These are phyloP conservation scores for Nyssa sinensis DNA, from an alignment of 148 eudicot genomes.

Conservation along the genomic window DNA sequence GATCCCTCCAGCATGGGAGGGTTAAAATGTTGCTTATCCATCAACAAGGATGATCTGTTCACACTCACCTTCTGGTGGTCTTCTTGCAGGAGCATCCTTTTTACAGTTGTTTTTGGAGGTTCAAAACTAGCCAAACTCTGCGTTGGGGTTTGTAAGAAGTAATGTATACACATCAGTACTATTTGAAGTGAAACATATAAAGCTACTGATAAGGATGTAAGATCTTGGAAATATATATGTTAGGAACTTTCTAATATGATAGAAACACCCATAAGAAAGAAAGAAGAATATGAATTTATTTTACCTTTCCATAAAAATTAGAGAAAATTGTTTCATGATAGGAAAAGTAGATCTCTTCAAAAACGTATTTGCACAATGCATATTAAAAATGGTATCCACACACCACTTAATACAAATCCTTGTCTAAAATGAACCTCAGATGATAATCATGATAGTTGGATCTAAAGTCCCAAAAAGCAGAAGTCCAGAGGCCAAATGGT, in stretches of 20 bases:
- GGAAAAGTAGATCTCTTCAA: too few relatives aligned
- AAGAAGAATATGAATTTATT: too few relatives aligned
- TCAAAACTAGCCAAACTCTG: conserved; percentile 83
- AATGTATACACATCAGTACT: neutral
- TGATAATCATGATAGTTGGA: too few relatives aligned
- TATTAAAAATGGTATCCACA: too few relatives aligned
- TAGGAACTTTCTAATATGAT: neutral
- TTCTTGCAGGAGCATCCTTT: conserved; percentile 51
- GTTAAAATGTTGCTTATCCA: conserved; percentile 33
- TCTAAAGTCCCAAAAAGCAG: too few relatives aligned
- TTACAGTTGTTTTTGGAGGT: conserved; percentile 81
- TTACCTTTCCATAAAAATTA: too few relatives aligned
- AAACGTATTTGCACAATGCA: too few relatives aligned
- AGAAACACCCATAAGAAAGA: neutral
- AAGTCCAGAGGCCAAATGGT: too few relatives aligned
- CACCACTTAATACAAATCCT: too few relatives aligned
- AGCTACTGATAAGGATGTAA: conserved; percentile 18
- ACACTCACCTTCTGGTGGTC: conserved; percentile 23
- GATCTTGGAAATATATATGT: neutral
- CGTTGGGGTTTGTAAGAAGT: conserved; percentile 16
- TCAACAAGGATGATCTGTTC: conserved; percentile 36
- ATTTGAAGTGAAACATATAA: conserved; percentile 7
- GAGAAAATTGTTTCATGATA: too few relatives aligned
- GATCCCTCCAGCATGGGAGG: conserved; percentile 35
- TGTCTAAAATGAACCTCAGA: too few relatives aligned